Conservation (phyloP, 108 stramenopile species). For the Nitzschia inconspicua region DNA sequence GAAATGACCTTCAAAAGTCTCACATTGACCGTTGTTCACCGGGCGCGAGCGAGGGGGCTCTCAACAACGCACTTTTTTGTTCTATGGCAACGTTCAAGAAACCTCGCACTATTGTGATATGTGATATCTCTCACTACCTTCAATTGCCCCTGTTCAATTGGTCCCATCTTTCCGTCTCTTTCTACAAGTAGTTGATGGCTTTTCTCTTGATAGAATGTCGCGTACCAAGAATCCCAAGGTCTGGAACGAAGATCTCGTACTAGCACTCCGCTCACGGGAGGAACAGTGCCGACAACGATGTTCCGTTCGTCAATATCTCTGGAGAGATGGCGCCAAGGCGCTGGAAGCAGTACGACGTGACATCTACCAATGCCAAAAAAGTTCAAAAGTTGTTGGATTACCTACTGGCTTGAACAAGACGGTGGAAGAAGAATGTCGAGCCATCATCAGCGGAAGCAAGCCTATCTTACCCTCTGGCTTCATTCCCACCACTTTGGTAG, state of each 20-base stretch:
- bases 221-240: conserved; percentile 13
- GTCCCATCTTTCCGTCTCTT: too few species aligned
- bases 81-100: too few species aligned
- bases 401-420: conserved; percentile 11
- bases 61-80: too few species aligned
- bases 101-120: too few species aligned
- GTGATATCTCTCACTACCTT: too few species aligned
- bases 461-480: conserved; percentile 14
- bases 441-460: conserved; percentile 15
- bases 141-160: too few species aligned
- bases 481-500: conserved; percentile 6
- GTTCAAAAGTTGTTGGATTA: conserved; percentile 12
- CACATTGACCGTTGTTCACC: too few species aligned
- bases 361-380: conserved; percentile 15
- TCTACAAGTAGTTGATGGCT: too few species aligned
- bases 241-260: conserved; percentile 35
- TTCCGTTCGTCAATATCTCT: conserved; percentile 15
- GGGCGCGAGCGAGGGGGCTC: too few species aligned
- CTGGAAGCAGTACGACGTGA: conserved; percentile 19
- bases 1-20: too few species aligned
- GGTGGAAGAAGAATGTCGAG: conserved; percentile 15
- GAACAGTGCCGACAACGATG: conserved; percentile 12
- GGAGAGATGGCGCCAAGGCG: conserved; percentile 22
- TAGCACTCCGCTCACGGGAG: conserved; percentile 16
- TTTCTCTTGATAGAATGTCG: too few species aligned